phyloP scores from a whole-genome alignment of 306 rosid genomes.

The Pachyrhizus erosus region DNA sequence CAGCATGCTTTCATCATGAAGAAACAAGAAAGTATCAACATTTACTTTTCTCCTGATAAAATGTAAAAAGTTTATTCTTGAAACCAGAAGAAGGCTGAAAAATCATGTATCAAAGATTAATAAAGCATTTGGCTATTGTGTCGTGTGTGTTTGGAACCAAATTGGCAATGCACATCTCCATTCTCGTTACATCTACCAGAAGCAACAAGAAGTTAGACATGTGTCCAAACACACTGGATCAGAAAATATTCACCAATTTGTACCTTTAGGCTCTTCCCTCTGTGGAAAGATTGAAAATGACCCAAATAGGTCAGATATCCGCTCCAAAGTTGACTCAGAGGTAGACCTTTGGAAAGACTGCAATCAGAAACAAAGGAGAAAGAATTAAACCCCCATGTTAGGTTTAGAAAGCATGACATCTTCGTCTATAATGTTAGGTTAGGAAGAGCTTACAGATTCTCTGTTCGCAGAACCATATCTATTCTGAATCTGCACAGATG shows the following conservation, averaged over 20 bases:
- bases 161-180: not conserved
- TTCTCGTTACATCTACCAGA: not conserved
- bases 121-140: conserved; percentile 19
- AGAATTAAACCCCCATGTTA: conserved; percentile 8
- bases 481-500: conserved; percentile 70
- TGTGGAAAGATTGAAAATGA: conserved; percentile 73
- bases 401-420: not conserved
- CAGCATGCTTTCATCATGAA: not conserved
- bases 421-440: not conserved
- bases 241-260: not conserved
- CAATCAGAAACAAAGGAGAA: conserved; percentile 32
- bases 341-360: conserved; percentile 80
- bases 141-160: not conserved
- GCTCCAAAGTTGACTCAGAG: conserved; percentile 76
- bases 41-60: conserved; percentile 1
- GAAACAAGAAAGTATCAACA: not conserved
- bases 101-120: not conserved
- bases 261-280: conserved; percentile 72
- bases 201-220: not conserved
- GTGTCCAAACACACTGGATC: not conserved
- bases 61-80: not conserved
- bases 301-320: conserved; percentile 75
- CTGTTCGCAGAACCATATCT: conserved; percentile 65
- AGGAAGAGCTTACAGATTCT: conserved; percentile 63
- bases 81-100: conserved; percentile 19